Evolutionary conservation across 1,284 basidiomycete genomes (phyloP).

Genomic region (Ustilago hordei): DNA sequence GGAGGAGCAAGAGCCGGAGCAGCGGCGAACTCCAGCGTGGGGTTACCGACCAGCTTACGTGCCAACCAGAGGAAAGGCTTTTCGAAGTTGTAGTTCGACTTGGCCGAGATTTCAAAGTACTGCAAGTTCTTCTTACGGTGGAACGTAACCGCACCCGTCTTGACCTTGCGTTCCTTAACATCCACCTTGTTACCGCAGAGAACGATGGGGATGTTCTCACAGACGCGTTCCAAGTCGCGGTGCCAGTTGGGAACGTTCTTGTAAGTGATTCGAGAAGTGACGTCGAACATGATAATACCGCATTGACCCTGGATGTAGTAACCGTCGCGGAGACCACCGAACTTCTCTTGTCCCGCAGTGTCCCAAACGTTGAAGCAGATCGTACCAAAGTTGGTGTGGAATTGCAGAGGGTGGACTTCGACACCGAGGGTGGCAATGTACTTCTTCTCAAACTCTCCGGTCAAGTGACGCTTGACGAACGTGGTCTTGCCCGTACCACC

Average conservation of each 20-base stretch:
- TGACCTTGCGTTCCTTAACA: constrained; percentile 99
- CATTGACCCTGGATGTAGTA: constrained; percentile 81
- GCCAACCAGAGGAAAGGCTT: constrained; percentile 99
- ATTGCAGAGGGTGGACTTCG: constrained; percentile 94
- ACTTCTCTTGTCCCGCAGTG: constrained; percentile 99
- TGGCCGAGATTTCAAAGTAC: constrained; percentile 99
- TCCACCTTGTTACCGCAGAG: constrained; percentile 99
- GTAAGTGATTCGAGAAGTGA: constrained; percentile 99
- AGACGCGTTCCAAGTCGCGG: constrained; percentile 98
- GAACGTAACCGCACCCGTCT: constrained; percentile 98
- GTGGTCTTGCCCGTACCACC: constrained; percentile 89
- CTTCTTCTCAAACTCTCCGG: constrained; percentile 99
- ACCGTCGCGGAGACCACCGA: constrained; percentile 72
- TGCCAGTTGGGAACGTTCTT: constrained; percentile 99
- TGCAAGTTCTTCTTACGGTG: constrained; percentile 99
- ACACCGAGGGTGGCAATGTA: constrained; percentile 99
- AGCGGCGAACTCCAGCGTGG: constrained; percentile 91
- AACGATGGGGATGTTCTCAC: constrained; percentile 99
- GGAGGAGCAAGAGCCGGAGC: constrained; percentile 95
- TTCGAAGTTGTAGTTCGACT: constrained; percentile 99
- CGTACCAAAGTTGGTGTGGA: constrained; percentile 98
- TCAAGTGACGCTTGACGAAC: constrained; percentile 85
- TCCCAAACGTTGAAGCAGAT: constrained; percentile 99
- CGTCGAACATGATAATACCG: constrained; percentile 99
- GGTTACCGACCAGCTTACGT: constrained; percentile 95